These are phyloP conservation scores for Xylaria sp. DNA, from an alignment of 495 filamentous ascomycete species.

Conservation along the genomic window DNA sequence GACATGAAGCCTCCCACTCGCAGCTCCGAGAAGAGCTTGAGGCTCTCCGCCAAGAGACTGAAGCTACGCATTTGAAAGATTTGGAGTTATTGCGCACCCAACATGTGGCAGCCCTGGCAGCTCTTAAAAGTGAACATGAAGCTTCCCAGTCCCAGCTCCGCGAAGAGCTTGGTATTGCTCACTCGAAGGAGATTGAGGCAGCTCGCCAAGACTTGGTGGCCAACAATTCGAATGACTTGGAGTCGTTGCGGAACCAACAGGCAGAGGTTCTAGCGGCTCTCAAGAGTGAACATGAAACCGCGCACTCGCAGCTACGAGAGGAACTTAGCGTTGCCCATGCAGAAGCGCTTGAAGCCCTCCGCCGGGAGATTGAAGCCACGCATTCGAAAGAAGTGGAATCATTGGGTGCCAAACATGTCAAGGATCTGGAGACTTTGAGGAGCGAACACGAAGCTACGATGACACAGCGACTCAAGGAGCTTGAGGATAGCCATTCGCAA, in stretches of 20 bases:
- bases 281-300: constrained; percentile 24
- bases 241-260: constrained; percentile 34
- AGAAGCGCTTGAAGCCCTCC: constrained; percentile 19
- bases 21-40: constrained; percentile 15
- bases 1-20: constrained; percentile 8
- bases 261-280: constrained; percentile 34
- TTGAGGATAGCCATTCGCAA: constrained; percentile 29
- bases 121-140: constrained; percentile 35
- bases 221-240: constrained; percentile 30
- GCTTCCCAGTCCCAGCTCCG: constrained; percentile 19
- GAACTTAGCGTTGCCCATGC: constrained; percentile 7
- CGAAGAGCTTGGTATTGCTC: constrained; percentile 30
- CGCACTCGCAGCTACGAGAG: constrained; percentile 11
- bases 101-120: constrained; percentile 35
- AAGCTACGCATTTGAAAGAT: constrained; percentile 27
- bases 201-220: constrained; percentile 28
- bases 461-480: constrained; percentile 30
- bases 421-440: constrained; percentile 28
- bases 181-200: constrained; percentile 13
- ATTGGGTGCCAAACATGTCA: constrained; percentile 29
- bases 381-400: constrained; percentile 34
- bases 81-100: constrained; percentile 29
- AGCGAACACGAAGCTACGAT: constrained; percentile 32
- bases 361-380: constrained; percentile 27
- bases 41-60: constrained; percentile 32